Evolutionary conservation across 2,329 filamentous ascomycete species (phyloP).

Genomic region (Thielaviopsis cerberus): DNA sequence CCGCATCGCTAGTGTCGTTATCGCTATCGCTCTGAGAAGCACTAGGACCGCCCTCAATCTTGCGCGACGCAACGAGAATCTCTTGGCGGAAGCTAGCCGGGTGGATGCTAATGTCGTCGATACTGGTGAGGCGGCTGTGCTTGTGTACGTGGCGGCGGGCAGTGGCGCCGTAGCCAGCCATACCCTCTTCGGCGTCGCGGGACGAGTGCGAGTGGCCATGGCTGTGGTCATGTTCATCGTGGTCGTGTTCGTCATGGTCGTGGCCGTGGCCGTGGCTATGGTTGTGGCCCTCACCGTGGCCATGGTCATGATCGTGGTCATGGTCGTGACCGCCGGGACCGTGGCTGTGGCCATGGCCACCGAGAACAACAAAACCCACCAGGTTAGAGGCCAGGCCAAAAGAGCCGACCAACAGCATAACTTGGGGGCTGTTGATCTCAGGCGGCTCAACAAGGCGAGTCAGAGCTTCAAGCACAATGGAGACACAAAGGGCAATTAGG

Average conservation of each 20-base stretch:
- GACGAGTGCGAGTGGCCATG: constrained; percentile 16
- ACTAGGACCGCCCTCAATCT: constrained; percentile 23
- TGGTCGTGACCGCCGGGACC: constrained; percentile 40
- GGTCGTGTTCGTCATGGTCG: constrained; percentile 29
- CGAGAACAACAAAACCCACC: constrained; percentile 73
- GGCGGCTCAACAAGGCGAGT: constrained; percentile 84
- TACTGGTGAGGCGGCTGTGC: constrained; percentile 36
- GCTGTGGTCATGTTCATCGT: constrained; percentile 26
- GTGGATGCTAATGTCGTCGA: constrained; percentile 65
- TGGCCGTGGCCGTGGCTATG: constrained; percentile 18
- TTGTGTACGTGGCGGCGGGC: constrained; percentile 23
- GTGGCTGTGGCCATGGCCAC: constrained; percentile 78
- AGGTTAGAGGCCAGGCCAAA: constrained; percentile 77
- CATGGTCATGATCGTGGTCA: constrained; percentile 26
- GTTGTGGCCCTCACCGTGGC: constrained; percentile 20
- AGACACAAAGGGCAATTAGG: constrained; percentile 84
- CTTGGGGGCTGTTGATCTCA: constrained; percentile 62
- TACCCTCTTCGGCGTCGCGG: constrained; percentile 32
- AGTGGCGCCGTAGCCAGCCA: constrained; percentile 19
- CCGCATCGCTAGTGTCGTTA: constrained; percentile 19
- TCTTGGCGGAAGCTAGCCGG: constrained; percentile 81
- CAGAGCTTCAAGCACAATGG: constrained; percentile 88
- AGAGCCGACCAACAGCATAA: constrained; percentile 79
- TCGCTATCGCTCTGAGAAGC: constrained; percentile 22
- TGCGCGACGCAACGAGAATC: constrained; percentile 54